These are phyloP conservation scores for Halophytophthora polymorphica DNA, from an alignment of 352 stramenopile species.

Conservation along the genomic window DNA sequence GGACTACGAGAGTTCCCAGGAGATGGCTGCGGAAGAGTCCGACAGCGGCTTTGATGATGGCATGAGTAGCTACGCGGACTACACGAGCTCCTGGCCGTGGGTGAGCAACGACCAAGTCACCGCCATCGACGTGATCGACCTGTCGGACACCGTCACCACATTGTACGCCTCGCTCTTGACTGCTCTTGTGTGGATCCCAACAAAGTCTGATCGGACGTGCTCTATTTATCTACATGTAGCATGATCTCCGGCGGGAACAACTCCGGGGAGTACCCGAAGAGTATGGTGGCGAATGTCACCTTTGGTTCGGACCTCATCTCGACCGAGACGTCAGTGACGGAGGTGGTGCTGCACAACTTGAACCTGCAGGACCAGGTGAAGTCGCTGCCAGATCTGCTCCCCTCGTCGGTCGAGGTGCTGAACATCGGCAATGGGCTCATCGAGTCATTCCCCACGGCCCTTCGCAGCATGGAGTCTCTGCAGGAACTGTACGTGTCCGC, in stretches of 20 bases:
- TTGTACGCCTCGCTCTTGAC: slow-evolving; percentile 14
- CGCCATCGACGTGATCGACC: slow-evolving; percentile 12
- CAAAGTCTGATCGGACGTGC: neutral
- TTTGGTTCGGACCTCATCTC: slow-evolving; percentile 20
- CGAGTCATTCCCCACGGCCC: slow-evolving; percentile 16
- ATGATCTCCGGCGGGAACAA: slow-evolving; percentile 24
- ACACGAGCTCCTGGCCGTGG: slow-evolving; percentile 20
- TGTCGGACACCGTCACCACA: slow-evolving; percentile 17
- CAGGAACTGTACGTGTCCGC: slow-evolving; percentile 16
- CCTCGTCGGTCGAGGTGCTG: slow-evolving; percentile 19
- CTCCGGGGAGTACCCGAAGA: slow-evolving; percentile 21
- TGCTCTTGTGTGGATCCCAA: neutral
- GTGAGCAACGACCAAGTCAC: slow-evolving; percentile 27
- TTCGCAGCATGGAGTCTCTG: slow-evolving; percentile 15
- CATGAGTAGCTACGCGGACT: slow-evolving; percentile 15
- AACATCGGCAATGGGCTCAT: slow-evolving; percentile 27
- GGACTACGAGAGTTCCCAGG: slow-evolving; percentile 23
- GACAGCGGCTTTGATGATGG: slow-evolving; percentile 6
- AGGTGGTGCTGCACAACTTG: slow-evolving; percentile 31
- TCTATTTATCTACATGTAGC: slow-evolving; percentile 3
- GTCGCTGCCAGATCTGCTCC: slow-evolving; percentile 16
- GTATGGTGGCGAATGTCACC: slow-evolving; percentile 26
- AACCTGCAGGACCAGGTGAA: slow-evolving; percentile 15
- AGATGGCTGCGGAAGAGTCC: slow-evolving; percentile 13
- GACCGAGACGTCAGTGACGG: slow-evolving; percentile 14